Evolutionary conservation across 2,329 filamentous ascomycete genomes (phyloP), one percentile per base, ranked within the genome.

Genomic region (Ceratocystis papillata): DNA sequence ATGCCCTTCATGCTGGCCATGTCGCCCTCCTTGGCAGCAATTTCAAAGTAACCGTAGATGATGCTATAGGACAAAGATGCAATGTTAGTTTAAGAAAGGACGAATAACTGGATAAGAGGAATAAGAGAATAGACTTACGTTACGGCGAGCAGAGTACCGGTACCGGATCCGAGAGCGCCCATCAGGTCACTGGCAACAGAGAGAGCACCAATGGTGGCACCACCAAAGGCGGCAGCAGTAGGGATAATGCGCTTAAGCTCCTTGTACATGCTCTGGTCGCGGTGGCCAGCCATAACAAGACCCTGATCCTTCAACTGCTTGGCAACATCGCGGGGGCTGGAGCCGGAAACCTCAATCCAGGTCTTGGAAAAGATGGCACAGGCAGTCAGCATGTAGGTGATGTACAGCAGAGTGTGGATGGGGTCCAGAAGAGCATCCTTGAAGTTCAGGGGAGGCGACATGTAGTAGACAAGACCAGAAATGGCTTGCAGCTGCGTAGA

Each of bases 201-300:
- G 70, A 99, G 86, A 72, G 89, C 93, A 81, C 94, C 94, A 81
- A 99, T 99, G 82, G 93, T 97, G 71, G 94, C 94, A 83, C 94
- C 94, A 78, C 95, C 94, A 71, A 99, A 99, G 73, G 95, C 94
- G 70, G 94, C 94, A 69, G 94, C 95, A 68, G 94, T 97, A 70
- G 94, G 95, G 71, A 99, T 99, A 73, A 99, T 94, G 74, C 94
- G 89, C 89, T 99, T 99, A 70, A 99, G 86, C 80, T 99, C 94
- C 83, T 96, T 96, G 86, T 99, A 99, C 94, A 99, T 99, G 82
- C 89, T 95, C 84, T 97, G 93, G 78, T 99, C 95, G 80, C 94
- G 90, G 83, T 99, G 94, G 75, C 94, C 94, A 74, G 94, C 93
- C 95, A 99, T 99, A 72, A 99, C 93, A 67, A 99, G 87, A 76